These are phyloP conservation scores for Aspergillus wentii DNA, from an alignment of 495 filamentous ascomycete species.

Conservation along the genomic window DNA sequence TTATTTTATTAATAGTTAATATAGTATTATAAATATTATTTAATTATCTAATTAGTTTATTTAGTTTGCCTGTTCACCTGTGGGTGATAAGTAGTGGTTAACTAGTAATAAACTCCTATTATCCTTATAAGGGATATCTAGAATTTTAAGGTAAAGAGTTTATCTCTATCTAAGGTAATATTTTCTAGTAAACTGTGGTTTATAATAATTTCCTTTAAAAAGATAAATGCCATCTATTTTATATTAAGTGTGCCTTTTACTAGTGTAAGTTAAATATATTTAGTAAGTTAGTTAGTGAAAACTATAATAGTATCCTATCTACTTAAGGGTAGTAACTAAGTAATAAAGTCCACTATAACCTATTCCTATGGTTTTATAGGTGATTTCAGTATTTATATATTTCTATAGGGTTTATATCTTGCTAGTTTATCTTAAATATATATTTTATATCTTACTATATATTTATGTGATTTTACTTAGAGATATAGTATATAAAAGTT, in stretches of 20 bases:
- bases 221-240: too few relatives aligned
- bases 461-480: constrained; percentile 2
- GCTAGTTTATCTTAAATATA: constrained; percentile 2
- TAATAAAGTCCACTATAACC: constrained; percentile 19
- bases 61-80: too few relatives aligned
- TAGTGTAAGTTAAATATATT: constrained; percentile 1
- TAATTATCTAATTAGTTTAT: too few relatives aligned
- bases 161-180: background rate
- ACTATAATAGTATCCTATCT: constrained; percentile 6
- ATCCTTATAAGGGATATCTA: too few relatives aligned
- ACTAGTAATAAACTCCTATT: background rate
- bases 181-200: background rate
- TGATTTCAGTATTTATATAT: constrained; percentile 8
- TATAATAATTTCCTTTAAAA: background rate
- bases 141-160: too few relatives aligned
- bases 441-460: constrained; percentile 8
- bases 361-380: constrained; percentile 4
- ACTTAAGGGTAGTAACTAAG: constrained; percentile 3
- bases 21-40: background rate
- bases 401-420: constrained; percentile 1
- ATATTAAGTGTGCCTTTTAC: constrained; percentile 3
- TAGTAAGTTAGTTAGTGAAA: background rate
- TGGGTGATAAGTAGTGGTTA: background rate
- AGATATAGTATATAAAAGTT: constrained; percentile 4
- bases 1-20: constrained; percentile 1